Evolutionary conservation across 2,329 filamentous ascomycete genomes (phyloP).

Genomic region (Setomelanomma holmii): DNA sequence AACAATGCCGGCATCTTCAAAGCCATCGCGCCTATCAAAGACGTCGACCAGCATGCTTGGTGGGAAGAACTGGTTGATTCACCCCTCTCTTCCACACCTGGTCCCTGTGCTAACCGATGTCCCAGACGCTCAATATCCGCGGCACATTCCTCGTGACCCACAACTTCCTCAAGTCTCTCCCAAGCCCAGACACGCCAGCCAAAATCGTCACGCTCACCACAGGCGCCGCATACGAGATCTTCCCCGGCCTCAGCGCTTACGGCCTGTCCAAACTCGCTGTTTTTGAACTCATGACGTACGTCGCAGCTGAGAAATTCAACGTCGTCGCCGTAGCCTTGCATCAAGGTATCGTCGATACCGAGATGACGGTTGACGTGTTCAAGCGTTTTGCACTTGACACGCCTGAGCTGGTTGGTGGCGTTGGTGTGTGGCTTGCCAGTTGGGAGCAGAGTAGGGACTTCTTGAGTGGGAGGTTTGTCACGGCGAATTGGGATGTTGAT

Average conservation of each 20-base stretch:
- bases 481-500: conserved; percentile 40
- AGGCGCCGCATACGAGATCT: conserved; percentile 17
- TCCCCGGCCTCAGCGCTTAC: conserved; percentile 22
- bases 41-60: conserved; percentile 25
- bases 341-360: conserved; percentile 23
- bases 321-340: conserved; percentile 27
- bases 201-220: conserved; percentile 32
- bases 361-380: conserved; percentile 17
- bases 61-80: conserved; percentile 28
- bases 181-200: conserved; percentile 22
- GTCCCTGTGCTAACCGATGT: conserved; percentile 2
- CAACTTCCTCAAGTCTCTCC: conserved; percentile 36
- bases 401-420: conserved; percentile 36
- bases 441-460: conserved; percentile 28
- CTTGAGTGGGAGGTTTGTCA: conserved; percentile 34
- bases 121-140: conserved; percentile 44
- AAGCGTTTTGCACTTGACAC: conserved; percentile 29
- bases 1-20: conserved; percentile 26
- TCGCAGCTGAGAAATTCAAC: conserved; percentile 27
- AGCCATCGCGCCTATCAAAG: conserved; percentile 19
- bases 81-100: background rate
- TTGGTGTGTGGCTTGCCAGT: conserved; percentile 33
- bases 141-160: conserved; percentile 45
- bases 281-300: conserved; percentile 23
- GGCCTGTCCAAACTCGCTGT: conserved; percentile 26